Evolutionary conservation across 2,329 filamentous ascomycete species (phyloP).

Genomic region (Neonectria magnoliae): DNA sequence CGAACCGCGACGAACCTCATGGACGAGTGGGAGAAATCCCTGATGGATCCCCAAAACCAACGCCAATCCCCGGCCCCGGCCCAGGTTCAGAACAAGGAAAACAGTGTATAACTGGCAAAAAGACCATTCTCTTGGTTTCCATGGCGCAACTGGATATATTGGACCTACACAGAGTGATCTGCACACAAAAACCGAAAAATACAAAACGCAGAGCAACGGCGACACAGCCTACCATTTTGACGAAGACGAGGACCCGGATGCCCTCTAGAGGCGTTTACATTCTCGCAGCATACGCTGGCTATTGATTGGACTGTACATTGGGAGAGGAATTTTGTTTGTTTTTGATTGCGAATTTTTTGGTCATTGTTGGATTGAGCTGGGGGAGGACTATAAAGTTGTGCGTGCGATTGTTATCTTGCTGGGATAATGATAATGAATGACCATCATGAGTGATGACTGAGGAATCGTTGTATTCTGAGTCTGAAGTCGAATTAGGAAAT

Average conservation of each 20-base stretch:
- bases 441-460: slow-evolving; percentile 47
- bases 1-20: slow-evolving; percentile 86
- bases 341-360: slow-evolving; percentile 23
- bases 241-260: slow-evolving; percentile 27
- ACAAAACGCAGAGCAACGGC: slow-evolving; percentile 30
- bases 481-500: slow-evolving; percentile 37
- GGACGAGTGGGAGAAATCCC: slow-evolving; percentile 85
- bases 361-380: background rate
- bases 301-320: slow-evolving; percentile 32
- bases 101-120: slow-evolving; percentile 37
- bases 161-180: slow-evolving; percentile 34
- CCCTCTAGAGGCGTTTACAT: slow-evolving; percentile 29
- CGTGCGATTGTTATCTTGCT: slow-evolving; percentile 34
- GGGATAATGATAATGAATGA: slow-evolving; percentile 48
- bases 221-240: slow-evolving; percentile 38
- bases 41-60: slow-evolving; percentile 44
- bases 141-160: slow-evolving; percentile 32
- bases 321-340: slow-evolving; percentile 22
- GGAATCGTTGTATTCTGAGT: slow-evolving; percentile 43
- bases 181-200: slow-evolving; percentile 23
- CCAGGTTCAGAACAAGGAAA: slow-evolving; percentile 46
- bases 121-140: slow-evolving; percentile 16
- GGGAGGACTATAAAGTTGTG: background rate
- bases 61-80: slow-evolving; percentile 31
- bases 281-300: slow-evolving; percentile 11